Percentiles rank a stretch among this genome's conserved stretches.
Conservation (phyloP, 2,329 filamentous ascomycete species). For the Aspergillus felis region DNA sequence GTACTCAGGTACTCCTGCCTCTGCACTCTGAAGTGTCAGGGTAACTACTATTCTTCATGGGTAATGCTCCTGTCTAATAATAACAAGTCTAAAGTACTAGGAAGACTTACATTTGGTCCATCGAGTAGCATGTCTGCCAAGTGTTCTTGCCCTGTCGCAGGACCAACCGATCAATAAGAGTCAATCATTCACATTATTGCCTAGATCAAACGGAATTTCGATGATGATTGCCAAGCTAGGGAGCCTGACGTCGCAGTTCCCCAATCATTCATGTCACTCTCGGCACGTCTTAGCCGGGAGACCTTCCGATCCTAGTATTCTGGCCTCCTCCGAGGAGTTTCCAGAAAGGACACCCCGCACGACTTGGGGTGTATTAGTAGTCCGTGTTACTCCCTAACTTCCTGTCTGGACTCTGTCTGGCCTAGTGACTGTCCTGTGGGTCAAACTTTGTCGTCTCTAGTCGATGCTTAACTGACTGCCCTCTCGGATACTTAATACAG, state of each 20-base stretch:
- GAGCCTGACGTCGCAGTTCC: not conserved
- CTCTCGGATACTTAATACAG: conserved; percentile 3
- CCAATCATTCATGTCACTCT: not conserved
- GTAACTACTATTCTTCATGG: not conserved
- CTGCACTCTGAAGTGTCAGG: not conserved
- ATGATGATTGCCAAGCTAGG: not conserved
- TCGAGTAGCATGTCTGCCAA: not conserved
- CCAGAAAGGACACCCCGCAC: not conserved
- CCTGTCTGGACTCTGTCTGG: conserved; percentile 2
- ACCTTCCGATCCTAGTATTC: not conserved
- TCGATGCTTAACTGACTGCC: not conserved
- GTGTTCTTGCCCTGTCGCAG: not conserved
- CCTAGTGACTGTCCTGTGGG: conserved; percentile 1
- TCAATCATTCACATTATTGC: not conserved
- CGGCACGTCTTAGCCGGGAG: conserved; percentile 5
- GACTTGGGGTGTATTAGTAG: not conserved
- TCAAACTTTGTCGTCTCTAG: not conserved
- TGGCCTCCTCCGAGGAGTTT: not conserved
- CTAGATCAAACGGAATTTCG: not conserved
- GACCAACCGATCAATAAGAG: not conserved
- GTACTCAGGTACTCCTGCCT: not conserved
- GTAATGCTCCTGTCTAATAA: not conserved
- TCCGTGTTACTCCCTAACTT: conserved; percentile 1
- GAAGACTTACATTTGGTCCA: not conserved
- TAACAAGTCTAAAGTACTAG: not conserved